These are phyloP conservation scores for Oryza longistaminata DNA, from an alignment of 176 grass and related monocot genomes.

Conservation along the genomic window DNA sequence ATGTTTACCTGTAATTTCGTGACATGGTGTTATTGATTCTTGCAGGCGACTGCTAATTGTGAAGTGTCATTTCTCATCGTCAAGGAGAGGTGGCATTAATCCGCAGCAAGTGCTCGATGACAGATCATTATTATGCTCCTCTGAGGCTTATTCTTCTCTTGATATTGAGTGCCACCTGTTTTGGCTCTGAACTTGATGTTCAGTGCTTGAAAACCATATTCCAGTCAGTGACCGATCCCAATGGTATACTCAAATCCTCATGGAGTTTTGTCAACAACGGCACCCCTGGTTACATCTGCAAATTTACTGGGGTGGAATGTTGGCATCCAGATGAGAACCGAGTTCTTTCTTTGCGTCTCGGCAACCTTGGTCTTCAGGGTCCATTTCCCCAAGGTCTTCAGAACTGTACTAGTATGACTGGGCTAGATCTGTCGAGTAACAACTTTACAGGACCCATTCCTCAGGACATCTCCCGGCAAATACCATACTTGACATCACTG, in stretches of 20 bases:
- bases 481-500: constrained; percentile 48
- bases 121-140: constrained; percentile 32
- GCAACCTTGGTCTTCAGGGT: constrained; percentile 74
- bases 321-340: constrained; percentile 81
- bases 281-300: constrained; percentile 55
- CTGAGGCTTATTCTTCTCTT: constrained; percentile 32
- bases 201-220: constrained; percentile 50
- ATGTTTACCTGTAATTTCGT: not conserved
- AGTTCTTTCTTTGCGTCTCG: constrained; percentile 62
- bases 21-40: not conserved
- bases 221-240: constrained; percentile 49
- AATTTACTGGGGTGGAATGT: constrained; percentile 69
- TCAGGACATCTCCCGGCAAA: constrained; percentile 50
- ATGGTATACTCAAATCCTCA: constrained; percentile 39
- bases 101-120: constrained; percentile 14
- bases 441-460: constrained; percentile 59
- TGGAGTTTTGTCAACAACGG: constrained; percentile 47
- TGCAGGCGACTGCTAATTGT: constrained; percentile 34
- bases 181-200: constrained; percentile 44
- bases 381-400: constrained; percentile 61
- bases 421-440: constrained; percentile 75
- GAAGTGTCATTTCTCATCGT: not conserved
- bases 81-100: not conserved
- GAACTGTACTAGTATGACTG: constrained; percentile 71
- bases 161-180: constrained; percentile 25